A percentile compares a stretch with the other conserved stretches of the same genome.
phyloP scores from a whole-genome alignment of 208 protist genomes.

The Trypanosoma platydactyli region DNA sequence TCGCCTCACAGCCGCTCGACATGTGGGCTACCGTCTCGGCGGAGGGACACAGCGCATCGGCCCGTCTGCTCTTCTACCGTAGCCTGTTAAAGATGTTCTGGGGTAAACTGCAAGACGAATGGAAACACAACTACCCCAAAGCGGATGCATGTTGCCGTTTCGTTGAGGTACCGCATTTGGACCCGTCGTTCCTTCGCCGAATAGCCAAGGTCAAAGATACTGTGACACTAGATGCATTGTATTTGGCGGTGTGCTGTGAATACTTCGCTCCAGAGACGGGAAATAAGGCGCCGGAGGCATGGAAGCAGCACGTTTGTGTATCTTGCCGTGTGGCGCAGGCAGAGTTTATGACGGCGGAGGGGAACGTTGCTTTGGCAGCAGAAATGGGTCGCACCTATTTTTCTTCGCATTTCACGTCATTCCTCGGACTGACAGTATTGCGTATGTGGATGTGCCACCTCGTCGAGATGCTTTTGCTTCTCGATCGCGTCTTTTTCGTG shows the following conservation, averaged over 20 bases:
- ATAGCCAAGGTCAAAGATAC: conserved; percentile 61
- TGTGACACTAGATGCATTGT: conserved; percentile 56
- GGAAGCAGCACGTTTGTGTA: conserved; percentile 43
- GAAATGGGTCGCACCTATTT: conserved; percentile 38
- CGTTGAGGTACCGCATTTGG: conserved; percentile 55
- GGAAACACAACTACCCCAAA: conserved; percentile 1
- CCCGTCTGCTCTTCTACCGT: conserved; percentile 75
- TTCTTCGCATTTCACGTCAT: conserved; percentile 52
- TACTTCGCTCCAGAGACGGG: conserved; percentile 50
- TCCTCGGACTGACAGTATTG: conserved; percentile 82
- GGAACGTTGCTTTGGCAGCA: conserved; percentile 19
- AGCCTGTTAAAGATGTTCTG: conserved; percentile 75
- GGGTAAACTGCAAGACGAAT: conserved; percentile 32
- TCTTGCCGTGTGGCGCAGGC: conserved; percentile 47
- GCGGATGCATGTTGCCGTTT: conserved; percentile 30
- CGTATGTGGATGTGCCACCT: conserved; percentile 92
- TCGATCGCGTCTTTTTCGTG: conserved; percentile 80
- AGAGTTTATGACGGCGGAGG: conserved; percentile 25
- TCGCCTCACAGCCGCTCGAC: conserved; percentile 87
- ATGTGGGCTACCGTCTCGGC: conserved; percentile 68
- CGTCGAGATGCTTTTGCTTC: conserved; percentile 70
- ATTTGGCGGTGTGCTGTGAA: conserved; percentile 42
- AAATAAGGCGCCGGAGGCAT: conserved; percentile 38
- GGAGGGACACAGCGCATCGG: conserved; percentile 69
- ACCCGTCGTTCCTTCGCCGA: conserved; percentile 72